phyloP scores from a whole-genome alignment of 1,284 basidiomycete species.

The Ustilago nuda region DNA sequence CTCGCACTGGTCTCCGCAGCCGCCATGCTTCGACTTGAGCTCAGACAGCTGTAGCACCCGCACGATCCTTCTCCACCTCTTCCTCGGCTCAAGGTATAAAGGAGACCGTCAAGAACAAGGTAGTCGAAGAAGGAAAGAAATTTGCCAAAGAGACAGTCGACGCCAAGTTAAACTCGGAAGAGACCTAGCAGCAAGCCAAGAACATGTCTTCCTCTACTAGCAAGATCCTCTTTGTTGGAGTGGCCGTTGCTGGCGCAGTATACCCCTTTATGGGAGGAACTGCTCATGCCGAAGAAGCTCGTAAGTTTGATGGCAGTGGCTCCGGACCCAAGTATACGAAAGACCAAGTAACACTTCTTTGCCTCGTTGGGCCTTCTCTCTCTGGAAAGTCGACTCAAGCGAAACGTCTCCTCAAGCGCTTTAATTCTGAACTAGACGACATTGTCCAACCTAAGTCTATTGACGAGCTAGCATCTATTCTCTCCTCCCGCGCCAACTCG shows the following conservation, averaged over 20 bases:
- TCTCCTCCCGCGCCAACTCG: conserved; percentile 16
- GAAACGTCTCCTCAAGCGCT: conserved; percentile 45
- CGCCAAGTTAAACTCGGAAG: conserved; percentile 11
- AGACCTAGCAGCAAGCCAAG: conserved; percentile 31
- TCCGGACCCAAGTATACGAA: conserved; percentile 27
- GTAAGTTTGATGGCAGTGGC: background rate
- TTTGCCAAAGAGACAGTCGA: conserved; percentile 25
- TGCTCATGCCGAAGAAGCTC: conserved; percentile 32
- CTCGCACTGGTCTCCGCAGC: conserved; percentile 28
- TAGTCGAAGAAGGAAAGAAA: conserved; percentile 43
- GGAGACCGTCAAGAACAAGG: conserved; percentile 24
- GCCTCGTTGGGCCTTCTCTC: conserved; percentile 44
- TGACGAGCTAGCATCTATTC: conserved; percentile 25
- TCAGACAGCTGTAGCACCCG: background rate
- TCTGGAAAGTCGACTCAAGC: conserved; percentile 56
- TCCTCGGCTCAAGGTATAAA: conserved; percentile 16
- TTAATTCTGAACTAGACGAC: conserved; percentile 34
- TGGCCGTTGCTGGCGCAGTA: conserved; percentile 30
- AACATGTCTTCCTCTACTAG: conserved; percentile 17
- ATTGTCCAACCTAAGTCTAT: conserved; percentile 24
- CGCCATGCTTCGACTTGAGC: conserved; percentile 31
- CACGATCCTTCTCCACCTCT: conserved; percentile 18
- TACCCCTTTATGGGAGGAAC: conserved; percentile 30
- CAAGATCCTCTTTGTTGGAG: conserved; percentile 33
- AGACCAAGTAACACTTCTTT: conserved; percentile 38